Evolutionary conservation across 2,329 filamentous ascomycete genomes (phyloP), one percentile per base, ranked within the genome.

Genomic region (Orbilia ellipsospora): DNA sequence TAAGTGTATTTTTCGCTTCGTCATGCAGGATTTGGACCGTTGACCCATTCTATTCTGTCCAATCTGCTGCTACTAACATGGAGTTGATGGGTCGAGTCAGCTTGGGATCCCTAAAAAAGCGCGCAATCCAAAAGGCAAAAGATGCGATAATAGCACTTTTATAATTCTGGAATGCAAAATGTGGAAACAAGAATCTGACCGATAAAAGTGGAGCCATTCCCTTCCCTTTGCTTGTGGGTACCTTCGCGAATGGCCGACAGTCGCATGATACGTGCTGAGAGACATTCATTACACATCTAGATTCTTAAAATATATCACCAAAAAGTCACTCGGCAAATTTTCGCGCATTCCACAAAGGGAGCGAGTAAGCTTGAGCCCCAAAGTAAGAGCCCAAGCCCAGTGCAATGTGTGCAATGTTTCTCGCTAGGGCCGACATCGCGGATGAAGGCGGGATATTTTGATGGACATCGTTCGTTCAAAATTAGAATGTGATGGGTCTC

Each of bases 91-190:
- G 48, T 42, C 42, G 20, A 51, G 31, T 18, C 54, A 62, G 66
- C 57, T 70, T 70, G 18, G 26, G 44, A 23, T 45, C 31, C 54
- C 31, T 16, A 23, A 63, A 63, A 70, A 63, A 63, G 50, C 66
- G 57, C 66, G 50, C 66, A 57, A 26, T 48, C 20, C 42, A 44
- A 48, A 51, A 16, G 48, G 61, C 57, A 36, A 18, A 45, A 36
- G 31, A 36, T 36, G 31, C 31, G 31, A 62, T 57, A 44, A 50
- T 63, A 57, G 50, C 50, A n/a, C 5, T 18, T 1, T 48, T 61
- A 50, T 36, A 42, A 52, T 62, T 70, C 66, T 70, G 66, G 66
- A 70, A 70, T 70, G 66, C 52, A 70, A 59, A 72, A 72, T 65
- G 67, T 59, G 44, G 50, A 64, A 55, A 54, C 50, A 52, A 52